Evolutionary conservation across 495 filamentous ascomycete genomes (phyloP).

Genomic region (Tuber microsphaerosporum): DNA sequence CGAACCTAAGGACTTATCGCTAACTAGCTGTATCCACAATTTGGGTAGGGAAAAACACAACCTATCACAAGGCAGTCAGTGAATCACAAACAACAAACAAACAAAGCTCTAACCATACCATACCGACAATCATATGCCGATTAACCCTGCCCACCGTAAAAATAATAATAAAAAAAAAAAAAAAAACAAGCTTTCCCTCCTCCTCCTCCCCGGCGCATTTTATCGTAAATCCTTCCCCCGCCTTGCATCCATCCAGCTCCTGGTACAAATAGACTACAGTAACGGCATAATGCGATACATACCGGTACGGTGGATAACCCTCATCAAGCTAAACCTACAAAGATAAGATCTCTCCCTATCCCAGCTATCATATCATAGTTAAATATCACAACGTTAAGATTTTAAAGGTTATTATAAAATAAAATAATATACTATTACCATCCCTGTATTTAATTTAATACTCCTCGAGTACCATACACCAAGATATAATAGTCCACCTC

Average conservation of each 20-base stretch:
- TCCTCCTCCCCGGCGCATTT: neutral
- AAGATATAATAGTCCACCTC: too few relatives aligned
- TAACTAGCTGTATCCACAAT: too few relatives aligned
- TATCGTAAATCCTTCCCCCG: neutral
- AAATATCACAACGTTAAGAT: neutral
- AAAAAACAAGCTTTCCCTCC: neutral
- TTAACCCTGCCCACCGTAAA: neutral
- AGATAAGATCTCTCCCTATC: neutral
- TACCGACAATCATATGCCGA: neutral
- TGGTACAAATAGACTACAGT: too few relatives aligned
- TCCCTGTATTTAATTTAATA: neutral
- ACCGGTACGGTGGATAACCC: neutral
- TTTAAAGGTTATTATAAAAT: too few relatives aligned
- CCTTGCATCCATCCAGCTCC: too few relatives aligned
- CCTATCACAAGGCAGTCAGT: too few relatives aligned
- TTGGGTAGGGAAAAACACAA: too few relatives aligned
- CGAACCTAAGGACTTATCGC: neutral
- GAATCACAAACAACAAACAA: neutral
- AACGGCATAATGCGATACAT: too few relatives aligned
- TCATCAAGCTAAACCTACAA: neutral
- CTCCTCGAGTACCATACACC: too few relatives aligned
- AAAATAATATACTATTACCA: neutral
- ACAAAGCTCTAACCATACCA: neutral
- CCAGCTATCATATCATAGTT: too few relatives aligned
- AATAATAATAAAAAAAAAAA: too few relatives aligned